These are phyloP conservation scores for Candida oleophila DNA, from an alignment of 805 yeast genomes.

Conservation along the genomic window DNA sequence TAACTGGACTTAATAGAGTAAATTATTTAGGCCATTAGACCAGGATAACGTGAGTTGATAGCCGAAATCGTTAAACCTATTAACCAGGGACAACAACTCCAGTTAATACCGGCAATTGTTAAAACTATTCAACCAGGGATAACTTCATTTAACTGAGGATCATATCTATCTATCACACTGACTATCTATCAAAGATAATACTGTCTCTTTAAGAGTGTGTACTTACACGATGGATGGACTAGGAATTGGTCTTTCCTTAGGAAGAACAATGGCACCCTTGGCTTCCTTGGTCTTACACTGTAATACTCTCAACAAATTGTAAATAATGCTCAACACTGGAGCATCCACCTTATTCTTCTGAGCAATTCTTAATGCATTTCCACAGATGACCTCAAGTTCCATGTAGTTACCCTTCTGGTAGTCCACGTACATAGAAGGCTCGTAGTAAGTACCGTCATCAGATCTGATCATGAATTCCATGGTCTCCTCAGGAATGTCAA, in stretches of 20 bases:
- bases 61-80: too few species aligned
- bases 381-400: conserved; percentile 22
- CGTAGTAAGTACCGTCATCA: conserved; percentile 18
- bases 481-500: conserved; percentile 16
- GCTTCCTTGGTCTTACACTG: conserved; percentile 18
- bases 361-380: conserved; percentile 21
- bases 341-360: conserved; percentile 16
- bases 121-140: too few species aligned
- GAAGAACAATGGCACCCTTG: conserved; percentile 18
- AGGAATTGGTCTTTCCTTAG: conserved; percentile 16
- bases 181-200: too few species aligned
- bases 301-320: conserved; percentile 19
- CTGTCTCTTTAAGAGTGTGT: background rate
- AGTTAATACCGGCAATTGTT: too few species aligned
- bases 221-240: background rate
- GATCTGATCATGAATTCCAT: conserved; percentile 19
- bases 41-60: too few species aligned
- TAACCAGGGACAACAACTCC: too few species aligned
- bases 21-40: too few species aligned
- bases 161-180: too few species aligned
- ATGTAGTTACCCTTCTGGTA: conserved; percentile 18
- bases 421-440: conserved; percentile 27
- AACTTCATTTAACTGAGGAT: too few species aligned
- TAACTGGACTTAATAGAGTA: too few species aligned
- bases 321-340: conserved; percentile 22